Conservation (phyloP, 352 stramenopile genomes). For the Phytophthora multivora region DNA sequence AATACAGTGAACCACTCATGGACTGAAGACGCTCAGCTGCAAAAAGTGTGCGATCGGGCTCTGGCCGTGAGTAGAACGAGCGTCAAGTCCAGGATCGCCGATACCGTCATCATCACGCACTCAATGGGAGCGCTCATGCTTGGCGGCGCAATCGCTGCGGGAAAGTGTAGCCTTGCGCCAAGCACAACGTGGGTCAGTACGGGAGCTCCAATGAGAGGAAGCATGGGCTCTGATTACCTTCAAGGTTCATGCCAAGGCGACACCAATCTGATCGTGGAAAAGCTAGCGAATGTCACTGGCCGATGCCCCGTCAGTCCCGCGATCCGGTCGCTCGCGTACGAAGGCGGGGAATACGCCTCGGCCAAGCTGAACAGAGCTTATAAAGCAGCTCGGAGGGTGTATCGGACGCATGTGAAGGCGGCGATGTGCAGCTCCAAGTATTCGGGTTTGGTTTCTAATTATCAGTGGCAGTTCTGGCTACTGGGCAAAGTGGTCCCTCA, state of each 20-base stretch:
- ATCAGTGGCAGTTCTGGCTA: conserved; percentile 13
- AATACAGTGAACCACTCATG: conserved; percentile 37
- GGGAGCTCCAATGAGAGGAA: conserved; percentile 33
- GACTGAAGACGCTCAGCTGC: conserved; percentile 21
- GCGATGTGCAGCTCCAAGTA: conserved; percentile 21
- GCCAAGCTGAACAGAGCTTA: conserved; percentile 27
- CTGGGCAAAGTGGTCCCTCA: conserved; percentile 26
- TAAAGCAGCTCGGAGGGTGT: conserved; percentile 23
- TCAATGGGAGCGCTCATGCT: conserved; percentile 30
- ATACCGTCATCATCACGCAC: conserved; percentile 39
- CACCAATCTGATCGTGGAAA: conserved; percentile 23
- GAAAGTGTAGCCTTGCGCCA: conserved; percentile 14
- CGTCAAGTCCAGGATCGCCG: conserved; percentile 4
- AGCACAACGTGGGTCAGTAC: conserved; percentile 33
- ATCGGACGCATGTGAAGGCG: conserved; percentile 31
- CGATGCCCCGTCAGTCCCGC: conserved; percentile 19
- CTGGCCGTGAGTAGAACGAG: neutral
- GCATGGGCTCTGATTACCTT: conserved; percentile 40
- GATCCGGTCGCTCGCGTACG: conserved; percentile 35
- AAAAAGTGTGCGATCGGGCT: conserved; percentile 23
- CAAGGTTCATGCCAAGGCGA: conserved; percentile 28
- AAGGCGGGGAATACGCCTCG: conserved; percentile 22
- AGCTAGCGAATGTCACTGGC: conserved; percentile 16
- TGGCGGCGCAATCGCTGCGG: conserved; percentile 1
- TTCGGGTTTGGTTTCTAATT: conserved; percentile 30